Percentiles rank a stretch among this genome's conserved stretches.
Conservation (phyloP, 768 basidiomycete genomes). For the Clavulina sp. region DNA sequence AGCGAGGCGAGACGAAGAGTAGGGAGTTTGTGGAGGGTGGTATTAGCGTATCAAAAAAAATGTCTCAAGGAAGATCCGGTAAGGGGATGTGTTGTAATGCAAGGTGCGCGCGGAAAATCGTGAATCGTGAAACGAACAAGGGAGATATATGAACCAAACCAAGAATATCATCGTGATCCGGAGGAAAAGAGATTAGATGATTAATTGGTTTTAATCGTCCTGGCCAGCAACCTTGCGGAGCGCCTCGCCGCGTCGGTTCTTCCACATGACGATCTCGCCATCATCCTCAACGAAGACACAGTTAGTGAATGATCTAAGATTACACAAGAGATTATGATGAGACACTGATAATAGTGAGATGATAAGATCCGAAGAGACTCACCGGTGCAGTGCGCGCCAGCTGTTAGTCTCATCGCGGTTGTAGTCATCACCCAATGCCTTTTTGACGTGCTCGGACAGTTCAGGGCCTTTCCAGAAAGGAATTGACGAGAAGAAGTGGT, state of each 20-base stretch:
- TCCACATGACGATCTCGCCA: conserved; percentile 80
- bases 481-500: conserved; percentile 88
- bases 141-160: too few relatives aligned
- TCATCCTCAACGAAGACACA: conserved; percentile 94
- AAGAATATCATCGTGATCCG: too few relatives aligned
- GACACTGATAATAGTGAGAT: background rate
- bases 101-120: too few relatives aligned
- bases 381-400: conserved; percentile 62
- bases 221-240: conserved; percentile 21
- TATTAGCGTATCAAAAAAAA: too few relatives aligned
- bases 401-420: conserved; percentile 42
- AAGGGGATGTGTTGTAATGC: too few relatives aligned
- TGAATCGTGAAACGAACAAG: too few relatives aligned
- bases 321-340: background rate
- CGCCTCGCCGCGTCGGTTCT: conserved; percentile 69
- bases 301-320: background rate
- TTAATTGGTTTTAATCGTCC: too few relatives aligned
- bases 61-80: too few relatives aligned
- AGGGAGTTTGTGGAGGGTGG: too few relatives aligned
- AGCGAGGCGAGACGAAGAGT: too few relatives aligned
- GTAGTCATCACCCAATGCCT: conserved; percentile 63
- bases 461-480: conserved; percentile 24
- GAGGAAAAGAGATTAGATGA: too few relatives aligned
- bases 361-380: conserved; percentile 4
- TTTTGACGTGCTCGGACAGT: conserved; percentile 71